Percentiles rank a stretch among this genome's conserved stretches.
phyloP scores from a whole-genome alignment of 2,329 filamentous ascomycete genomes.

The Plectosphaerella cucumerina region DNA sequence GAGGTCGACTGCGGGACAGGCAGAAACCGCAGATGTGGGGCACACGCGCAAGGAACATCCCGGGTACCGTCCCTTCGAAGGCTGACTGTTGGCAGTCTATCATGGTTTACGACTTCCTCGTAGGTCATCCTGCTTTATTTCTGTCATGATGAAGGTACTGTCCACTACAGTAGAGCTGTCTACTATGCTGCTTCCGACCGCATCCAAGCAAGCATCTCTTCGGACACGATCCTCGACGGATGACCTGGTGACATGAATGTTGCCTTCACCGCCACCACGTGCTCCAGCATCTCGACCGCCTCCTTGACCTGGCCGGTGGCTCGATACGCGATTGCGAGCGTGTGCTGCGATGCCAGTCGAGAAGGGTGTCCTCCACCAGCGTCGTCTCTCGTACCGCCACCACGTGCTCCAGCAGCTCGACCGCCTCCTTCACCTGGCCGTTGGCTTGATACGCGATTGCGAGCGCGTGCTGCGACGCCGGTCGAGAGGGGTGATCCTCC shows the following conservation, averaged over 20 bases:
- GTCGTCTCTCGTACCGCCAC: not conserved
- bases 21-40: too few relatives aligned
- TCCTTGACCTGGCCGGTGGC: slow-evolving; percentile 1
- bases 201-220: not conserved
- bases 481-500: not conserved
- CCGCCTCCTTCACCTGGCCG: not conserved
- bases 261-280: slow-evolving; percentile 1
- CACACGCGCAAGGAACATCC: too few relatives aligned
- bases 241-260: not conserved
- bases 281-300: not conserved
- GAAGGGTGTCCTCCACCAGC: not conserved
- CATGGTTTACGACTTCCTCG: too few relatives aligned
- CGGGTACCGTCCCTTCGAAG: too few relatives aligned
- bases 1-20: too few relatives aligned
- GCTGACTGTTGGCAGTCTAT: too few relatives aligned
- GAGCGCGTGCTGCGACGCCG: slow-evolving; percentile 2
- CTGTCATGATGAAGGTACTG: too few relatives aligned
- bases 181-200: too few relatives aligned
- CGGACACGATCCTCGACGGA: not conserved
- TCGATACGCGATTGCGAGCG: slow-evolving; percentile 1
- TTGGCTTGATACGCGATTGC: not conserved
- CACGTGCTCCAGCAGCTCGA: slow-evolving; percentile 3
- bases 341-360: slow-evolving; percentile 3
- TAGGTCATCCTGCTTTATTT: too few relatives aligned
- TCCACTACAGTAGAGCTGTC: too few relatives aligned